phyloP scores from a whole-genome alignment of 495 filamentous ascomycete species.

The Lasiosphaeris hirsuta region DNA sequence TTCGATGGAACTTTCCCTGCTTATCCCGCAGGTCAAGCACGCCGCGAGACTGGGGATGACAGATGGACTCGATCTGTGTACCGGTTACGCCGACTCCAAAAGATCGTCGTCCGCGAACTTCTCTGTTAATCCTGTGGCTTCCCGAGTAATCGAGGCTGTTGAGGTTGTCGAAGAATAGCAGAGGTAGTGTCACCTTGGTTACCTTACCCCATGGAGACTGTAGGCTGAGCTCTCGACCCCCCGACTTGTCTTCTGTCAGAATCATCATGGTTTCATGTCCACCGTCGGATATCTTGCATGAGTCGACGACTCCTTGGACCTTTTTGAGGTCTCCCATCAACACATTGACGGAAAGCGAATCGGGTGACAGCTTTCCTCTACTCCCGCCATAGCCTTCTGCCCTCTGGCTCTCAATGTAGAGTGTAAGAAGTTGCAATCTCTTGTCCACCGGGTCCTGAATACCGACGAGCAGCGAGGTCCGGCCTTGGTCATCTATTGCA shows the following conservation, averaged over 20 bases:
- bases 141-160: slow-evolving; percentile 39
- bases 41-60: slow-evolving; percentile 49
- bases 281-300: slow-evolving; percentile 69
- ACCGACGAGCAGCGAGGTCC: slow-evolving; percentile 59
- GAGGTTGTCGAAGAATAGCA: slow-evolving; percentile 37
- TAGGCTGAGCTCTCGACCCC: slow-evolving; percentile 61
- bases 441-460: slow-evolving; percentile 65
- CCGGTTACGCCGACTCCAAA: slow-evolving; percentile 21
- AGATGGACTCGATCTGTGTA: slow-evolving; percentile 40
- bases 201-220: slow-evolving; percentile 72
- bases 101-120: slow-evolving; percentile 4
- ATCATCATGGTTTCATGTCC: slow-evolving; percentile 60
- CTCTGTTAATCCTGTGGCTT: slow-evolving; percentile 21
- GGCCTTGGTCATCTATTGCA: slow-evolving; percentile 46
- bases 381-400: slow-evolving; percentile 13
- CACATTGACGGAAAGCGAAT: slow-evolving; percentile 19
- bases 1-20: slow-evolving; percentile 56
- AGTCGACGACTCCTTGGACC: slow-evolving; percentile 66
- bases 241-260: slow-evolving; percentile 61
- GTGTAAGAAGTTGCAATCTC: slow-evolving; percentile 62
- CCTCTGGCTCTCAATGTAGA: slow-evolving; percentile 45
- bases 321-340: slow-evolving; percentile 43
- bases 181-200: slow-evolving; percentile 52
- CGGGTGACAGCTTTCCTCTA: slow-evolving; percentile 19
- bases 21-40: slow-evolving; percentile 63